phyloP scores from a whole-genome alignment of 257 asterid species.

The Lycium ferocissimum region DNA sequence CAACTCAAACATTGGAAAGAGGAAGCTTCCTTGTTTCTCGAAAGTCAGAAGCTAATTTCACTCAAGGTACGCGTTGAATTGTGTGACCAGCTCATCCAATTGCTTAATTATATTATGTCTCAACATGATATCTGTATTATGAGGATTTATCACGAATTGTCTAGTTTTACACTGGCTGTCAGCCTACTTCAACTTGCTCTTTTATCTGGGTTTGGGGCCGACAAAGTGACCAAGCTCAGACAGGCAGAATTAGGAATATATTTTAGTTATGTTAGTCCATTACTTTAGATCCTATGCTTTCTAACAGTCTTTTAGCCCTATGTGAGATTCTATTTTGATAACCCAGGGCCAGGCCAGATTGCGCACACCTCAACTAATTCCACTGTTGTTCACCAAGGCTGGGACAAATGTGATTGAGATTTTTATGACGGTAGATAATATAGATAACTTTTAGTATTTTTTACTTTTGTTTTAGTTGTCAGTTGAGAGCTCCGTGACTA shows the following conservation, averaged over 20 bases:
- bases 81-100: not conserved
- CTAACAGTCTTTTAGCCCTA: not conserved
- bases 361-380: too few species aligned
- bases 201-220: not conserved
- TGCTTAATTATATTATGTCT: not conserved
- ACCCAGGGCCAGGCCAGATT: too few species aligned
- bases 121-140: not conserved
- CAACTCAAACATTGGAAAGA: slow-evolving; percentile 34
- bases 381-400: too few species aligned
- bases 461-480: too few species aligned
- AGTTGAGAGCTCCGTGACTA: too few species aligned
- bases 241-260: not conserved
- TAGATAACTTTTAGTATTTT: too few species aligned
- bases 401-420: too few species aligned
- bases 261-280: not conserved
- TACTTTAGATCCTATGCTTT: not conserved
- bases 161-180: not conserved
- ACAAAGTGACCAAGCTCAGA: too few species aligned
- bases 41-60: slow-evolving; percentile 39
- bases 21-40: slow-evolving; percentile 33
- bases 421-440: not conserved
- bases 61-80: slow-evolving; percentile 34
- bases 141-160: not conserved
- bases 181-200: not conserved
- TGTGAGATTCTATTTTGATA: too few species aligned